A percentile compares a stretch with the other conserved stretches of the same genome.
phyloP scores from a whole-genome alignment of 352 stramenopile genomes.

The Phytophthora pini region DNA sequence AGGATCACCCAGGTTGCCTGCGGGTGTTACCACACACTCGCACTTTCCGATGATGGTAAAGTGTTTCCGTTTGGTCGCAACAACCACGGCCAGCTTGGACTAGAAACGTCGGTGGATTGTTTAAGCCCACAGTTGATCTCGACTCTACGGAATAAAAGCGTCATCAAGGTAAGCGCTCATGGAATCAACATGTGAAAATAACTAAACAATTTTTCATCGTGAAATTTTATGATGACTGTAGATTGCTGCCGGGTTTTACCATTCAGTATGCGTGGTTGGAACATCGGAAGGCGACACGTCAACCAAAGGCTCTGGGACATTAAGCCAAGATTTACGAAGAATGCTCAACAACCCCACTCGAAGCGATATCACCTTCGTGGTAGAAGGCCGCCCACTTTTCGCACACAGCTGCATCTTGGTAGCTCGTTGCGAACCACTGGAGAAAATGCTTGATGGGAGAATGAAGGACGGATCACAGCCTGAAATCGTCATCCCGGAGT shows the following conservation, averaged over 20 bases:
- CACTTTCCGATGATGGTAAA: slow-evolving; percentile 83
- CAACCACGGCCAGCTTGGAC: slow-evolving; percentile 93
- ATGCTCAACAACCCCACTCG: slow-evolving; percentile 87
- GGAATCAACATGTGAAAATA: too few species aligned
- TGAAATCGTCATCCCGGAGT: slow-evolving; percentile 79
- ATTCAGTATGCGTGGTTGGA: slow-evolving; percentile 77
- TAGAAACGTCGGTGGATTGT: slow-evolving; percentile 78
- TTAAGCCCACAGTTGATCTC: slow-evolving; percentile 77
- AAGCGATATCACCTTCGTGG: slow-evolving; percentile 86
- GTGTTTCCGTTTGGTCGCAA: slow-evolving; percentile 94
- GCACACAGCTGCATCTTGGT: slow-evolving; percentile 90
- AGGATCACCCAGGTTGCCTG: slow-evolving; percentile 80
- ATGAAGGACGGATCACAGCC: slow-evolving; percentile 81
- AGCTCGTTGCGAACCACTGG: slow-evolving; percentile 88
- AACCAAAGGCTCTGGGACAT: slow-evolving; percentile 34
- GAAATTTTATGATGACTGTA: slow-evolving; percentile 27
- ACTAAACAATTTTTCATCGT: background rate
- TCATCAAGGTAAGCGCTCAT: slow-evolving; percentile 58
- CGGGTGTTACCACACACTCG: slow-evolving; percentile 88
- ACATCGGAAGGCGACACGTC: slow-evolving; percentile 16
- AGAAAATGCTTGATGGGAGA: slow-evolving; percentile 90
- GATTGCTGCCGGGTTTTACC: slow-evolving; percentile 94
- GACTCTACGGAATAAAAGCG: slow-evolving; percentile 55
- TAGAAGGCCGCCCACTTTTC: slow-evolving; percentile 72
- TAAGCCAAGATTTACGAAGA: slow-evolving; percentile 76